Base-by-base conservation (phyloP, 441 rosid species). In the Pelargonium citronellum region DNA sequence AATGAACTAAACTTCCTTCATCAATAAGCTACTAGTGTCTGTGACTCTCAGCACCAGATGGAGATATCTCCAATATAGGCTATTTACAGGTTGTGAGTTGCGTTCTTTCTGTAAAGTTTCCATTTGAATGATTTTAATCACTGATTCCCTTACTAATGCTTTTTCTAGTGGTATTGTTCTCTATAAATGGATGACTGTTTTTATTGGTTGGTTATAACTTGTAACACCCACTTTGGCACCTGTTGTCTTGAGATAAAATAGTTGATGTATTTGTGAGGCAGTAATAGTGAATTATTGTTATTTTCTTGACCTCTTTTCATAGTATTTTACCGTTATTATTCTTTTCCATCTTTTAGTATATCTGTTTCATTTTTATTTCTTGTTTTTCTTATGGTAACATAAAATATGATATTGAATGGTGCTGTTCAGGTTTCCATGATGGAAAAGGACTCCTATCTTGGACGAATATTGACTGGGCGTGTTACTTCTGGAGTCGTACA, bases 401-500 rank as follows among this genome's bases (percentile, higher is more conserved):
- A 55, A 27, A 47, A 3, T 30, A 22, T 47, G 55, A 20, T 66
- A 73, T 41, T 69, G 62, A 47, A 61, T 64, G 55, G 70, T 75
- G 11, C n/a, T 27, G 74, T 79, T 69, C 81, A 94, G 99, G 94
- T 94, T 74, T 91, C 99, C 72, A 94, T 94, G 97, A 90, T 94
- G 99, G 99, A 94, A 77, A 81, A 82, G 64, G 96, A 94, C 77
- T 90, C 67, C 71, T 94, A 89, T 80, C 96, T 91, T 51, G 99
- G 97, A 67, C 82, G 97, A 69, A 90, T 94, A 76, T 87, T 94
- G 81, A 91, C 96, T 41, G 99, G 99, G 55, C 91, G 97, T 53
- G 79, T 94, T 68, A 49, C 85, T 77, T 84, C 88, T 76, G 99
- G 99, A 73, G 75, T 83, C 34, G 44, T 94, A 71, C 89, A 78